Conservation (phyloP, 345 rosid genomes). For the Salix viminalis region DNA sequence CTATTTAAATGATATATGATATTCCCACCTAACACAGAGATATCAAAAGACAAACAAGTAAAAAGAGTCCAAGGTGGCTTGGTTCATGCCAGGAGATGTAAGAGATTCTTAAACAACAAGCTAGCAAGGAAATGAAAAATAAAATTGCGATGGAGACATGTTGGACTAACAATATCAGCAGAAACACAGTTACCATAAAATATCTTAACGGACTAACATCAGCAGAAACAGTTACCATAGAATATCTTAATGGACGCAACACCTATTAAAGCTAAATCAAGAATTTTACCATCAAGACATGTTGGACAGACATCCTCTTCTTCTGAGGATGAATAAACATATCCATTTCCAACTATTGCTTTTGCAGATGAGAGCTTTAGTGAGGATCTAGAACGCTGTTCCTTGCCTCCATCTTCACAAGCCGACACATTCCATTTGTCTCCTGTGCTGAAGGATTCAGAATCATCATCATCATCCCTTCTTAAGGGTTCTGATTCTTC, state of each 20-base stretch:
- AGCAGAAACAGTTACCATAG: background rate
- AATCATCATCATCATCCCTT: conserved; percentile 48
- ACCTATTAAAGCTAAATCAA: conserved; percentile 3
- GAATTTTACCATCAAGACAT: conserved; percentile 82
- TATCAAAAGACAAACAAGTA: background rate
- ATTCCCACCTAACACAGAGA: background rate
- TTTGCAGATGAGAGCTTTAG: conserved; percentile 48
- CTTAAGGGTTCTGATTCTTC: conserved; percentile 84
- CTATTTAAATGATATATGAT: background rate
- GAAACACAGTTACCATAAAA: background rate
- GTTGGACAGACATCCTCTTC: conserved; percentile 98
- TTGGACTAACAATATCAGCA: background rate
- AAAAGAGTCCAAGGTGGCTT: background rate
- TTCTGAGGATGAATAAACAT: conserved; percentile 51
- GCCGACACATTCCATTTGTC: conserved; percentile 61
- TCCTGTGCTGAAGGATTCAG: conserved; percentile 51
- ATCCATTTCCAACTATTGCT: conserved; percentile 37
- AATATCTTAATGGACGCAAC: background rate
- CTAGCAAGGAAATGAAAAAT: background rate
- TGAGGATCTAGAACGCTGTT: conserved; percentile 47
- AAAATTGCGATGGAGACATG: background rate
- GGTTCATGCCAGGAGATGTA: background rate
- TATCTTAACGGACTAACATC: background rate
- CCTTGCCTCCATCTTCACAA: conserved; percentile 61
- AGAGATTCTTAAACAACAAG: background rate